phyloP scores from a whole-genome alignment of 805 yeast genomes.

The Komagataella mondaviorum region DNA sequence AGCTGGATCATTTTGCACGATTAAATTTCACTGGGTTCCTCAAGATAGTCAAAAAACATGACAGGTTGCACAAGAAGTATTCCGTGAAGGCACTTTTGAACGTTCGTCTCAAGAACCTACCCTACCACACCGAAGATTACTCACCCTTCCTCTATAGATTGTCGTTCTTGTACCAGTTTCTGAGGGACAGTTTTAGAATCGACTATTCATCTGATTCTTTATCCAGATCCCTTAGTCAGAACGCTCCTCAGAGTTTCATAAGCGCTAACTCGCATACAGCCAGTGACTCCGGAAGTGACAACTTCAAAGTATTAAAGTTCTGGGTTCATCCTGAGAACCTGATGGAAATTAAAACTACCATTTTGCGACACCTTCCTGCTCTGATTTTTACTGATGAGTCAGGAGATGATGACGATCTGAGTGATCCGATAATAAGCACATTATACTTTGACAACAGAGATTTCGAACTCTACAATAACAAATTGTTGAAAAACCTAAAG shows the following conservation, averaged over 20 bases:
- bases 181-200: conserved; percentile 55
- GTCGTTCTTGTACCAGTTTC: conserved; percentile 66
- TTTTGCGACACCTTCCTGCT: conserved; percentile 94
- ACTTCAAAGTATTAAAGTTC: conserved; percentile 62
- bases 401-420: conserved; percentile 71
- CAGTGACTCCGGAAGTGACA: conserved; percentile 6
- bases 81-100: conserved; percentile 85
- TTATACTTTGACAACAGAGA: conserved; percentile 87
- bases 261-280: conserved; percentile 8
- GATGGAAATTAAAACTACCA: conserved; percentile 89
- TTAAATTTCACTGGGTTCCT: conserved; percentile 89
- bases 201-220: conserved; percentile 22
- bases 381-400: conserved; percentile 79
- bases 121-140: conserved; percentile 91
- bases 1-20: conserved; percentile 81
- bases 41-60: conserved; percentile 93
- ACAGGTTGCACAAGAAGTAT: conserved; percentile 74
- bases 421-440: conserved; percentile 93
- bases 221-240: conserved; percentile 18
- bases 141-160: conserved; percentile 79
- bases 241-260: conserved; percentile 9
- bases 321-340: conserved; percentile 96
- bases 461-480: conserved; percentile 85
- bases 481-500: conserved; percentile 87
- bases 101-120: conserved; percentile 76